Evolutionary conservation across 2,329 filamentous ascomycete genomes (phyloP).

Genomic region (Arthrobotrys iridis): DNA sequence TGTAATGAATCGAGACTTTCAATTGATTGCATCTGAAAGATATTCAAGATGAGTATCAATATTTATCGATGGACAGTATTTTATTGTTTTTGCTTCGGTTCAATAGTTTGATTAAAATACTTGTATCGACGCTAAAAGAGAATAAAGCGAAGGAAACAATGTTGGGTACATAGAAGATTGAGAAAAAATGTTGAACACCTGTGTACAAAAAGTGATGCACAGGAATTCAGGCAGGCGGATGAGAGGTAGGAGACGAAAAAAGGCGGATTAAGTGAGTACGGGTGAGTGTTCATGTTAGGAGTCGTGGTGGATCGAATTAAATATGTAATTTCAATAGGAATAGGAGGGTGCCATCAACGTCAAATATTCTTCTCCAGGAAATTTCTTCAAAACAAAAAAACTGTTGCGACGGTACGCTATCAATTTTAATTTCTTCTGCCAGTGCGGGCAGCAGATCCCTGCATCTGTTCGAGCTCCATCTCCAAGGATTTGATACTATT

Average conservation of each 20-base stretch:
- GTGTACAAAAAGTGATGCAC: slow-evolving; percentile 15
- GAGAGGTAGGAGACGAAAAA: neutral
- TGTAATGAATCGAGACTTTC: no score
- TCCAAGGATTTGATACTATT: slow-evolving; percentile 83
- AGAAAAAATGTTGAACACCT: slow-evolving; percentile 24
- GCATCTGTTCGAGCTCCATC: slow-evolving; percentile 90
- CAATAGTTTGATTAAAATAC: slow-evolving; percentile 55
- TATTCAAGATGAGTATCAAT: neutral
- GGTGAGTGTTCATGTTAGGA: slow-evolving; percentile 22
- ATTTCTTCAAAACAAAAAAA: slow-evolving; percentile 36
- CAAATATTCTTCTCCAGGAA: slow-evolving; percentile 41
- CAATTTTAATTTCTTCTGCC: slow-evolving; percentile 81
- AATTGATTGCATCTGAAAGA: neutral
- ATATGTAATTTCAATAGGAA: slow-evolving; percentile 31
- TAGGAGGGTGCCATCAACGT: slow-evolving; percentile 28
- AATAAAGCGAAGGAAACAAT: slow-evolving; percentile 44
- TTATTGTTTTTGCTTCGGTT: slow-evolving; percentile 39
- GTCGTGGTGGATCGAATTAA: slow-evolving; percentile 48
- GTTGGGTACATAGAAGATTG: slow-evolving; percentile 44
- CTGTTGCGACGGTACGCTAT: neutral
- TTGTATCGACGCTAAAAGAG: slow-evolving; percentile 54
- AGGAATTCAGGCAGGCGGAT: neutral
- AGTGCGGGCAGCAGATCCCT: slow-evolving; percentile 87
- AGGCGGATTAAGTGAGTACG: slow-evolving; percentile 11
- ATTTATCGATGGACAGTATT: slow-evolving; percentile 18